These are phyloP conservation scores for Ustilago trichophora DNA, from an alignment of 1,284 basidiomycete species.

Conservation along the genomic window DNA sequence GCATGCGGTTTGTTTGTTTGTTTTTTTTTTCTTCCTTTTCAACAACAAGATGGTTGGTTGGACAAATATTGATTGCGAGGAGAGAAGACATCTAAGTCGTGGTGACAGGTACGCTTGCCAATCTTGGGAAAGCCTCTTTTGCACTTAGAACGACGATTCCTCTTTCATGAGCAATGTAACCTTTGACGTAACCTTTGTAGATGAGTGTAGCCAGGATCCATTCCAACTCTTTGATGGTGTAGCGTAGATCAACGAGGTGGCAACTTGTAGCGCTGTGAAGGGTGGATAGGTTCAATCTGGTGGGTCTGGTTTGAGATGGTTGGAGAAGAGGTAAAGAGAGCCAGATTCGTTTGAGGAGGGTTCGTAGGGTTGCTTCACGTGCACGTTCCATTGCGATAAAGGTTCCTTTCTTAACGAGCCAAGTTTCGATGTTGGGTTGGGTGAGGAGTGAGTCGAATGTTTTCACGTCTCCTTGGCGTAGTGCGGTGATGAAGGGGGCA, in stretches of 20 bases:
- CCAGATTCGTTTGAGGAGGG: conserved; percentile 85
- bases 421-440: conserved; percentile 71
- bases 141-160: conserved; percentile 88
- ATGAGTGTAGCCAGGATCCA: conserved; percentile 91
- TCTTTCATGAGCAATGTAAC: conserved; percentile 95
- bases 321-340: conserved; percentile 64
- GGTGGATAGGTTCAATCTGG: conserved; percentile 34
- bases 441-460: conserved; percentile 79
- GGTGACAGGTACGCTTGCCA: conserved; percentile 10
- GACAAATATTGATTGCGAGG: too few relatives aligned
- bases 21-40: too few relatives aligned
- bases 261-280: conserved; percentile 38
- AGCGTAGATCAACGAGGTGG: conserved; percentile 42
- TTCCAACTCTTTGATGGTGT: conserved; percentile 81
- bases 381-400: conserved; percentile 88
- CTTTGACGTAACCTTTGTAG: conserved; percentile 87
- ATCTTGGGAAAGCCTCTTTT: conserved; percentile 79
- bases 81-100: too few relatives aligned
- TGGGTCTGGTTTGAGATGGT: conserved; percentile 7
- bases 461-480: conserved; percentile 78
- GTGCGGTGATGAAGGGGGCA: conserved; percentile 80
- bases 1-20: too few relatives aligned
- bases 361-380: conserved; percentile 83
- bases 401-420: conserved; percentile 82
- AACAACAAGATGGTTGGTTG: too few relatives aligned